Evolutionary conservation across 2,329 filamentous ascomycete species (phyloP), one percentile per base, ranked within the genome.

Genomic region (Neonectria faginata): DNA sequence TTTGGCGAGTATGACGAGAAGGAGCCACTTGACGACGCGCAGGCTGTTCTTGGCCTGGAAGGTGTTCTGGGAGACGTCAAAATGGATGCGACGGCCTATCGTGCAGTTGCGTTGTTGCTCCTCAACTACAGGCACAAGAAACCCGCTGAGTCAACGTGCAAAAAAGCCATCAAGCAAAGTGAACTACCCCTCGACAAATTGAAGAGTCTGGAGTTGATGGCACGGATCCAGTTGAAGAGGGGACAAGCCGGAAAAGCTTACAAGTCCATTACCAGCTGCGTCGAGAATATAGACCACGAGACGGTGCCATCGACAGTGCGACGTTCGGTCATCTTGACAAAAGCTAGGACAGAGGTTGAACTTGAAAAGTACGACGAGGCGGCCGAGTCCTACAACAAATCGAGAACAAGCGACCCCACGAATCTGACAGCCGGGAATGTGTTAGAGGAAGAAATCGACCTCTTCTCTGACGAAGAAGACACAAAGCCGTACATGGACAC

Each of bases 11-110:
- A 42, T 14, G 20, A 42, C 2, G 45, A 53, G 3, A 29, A 67
- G 2, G 60, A 58, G 1, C 39, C 48, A 0, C 48, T 72, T 1
- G 50, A 18, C 11, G 56, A 58, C 16, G 56, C 60, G 2, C 64
- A 55, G 12, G 66, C 47, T 3, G 58, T 65, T 7, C 54, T 75
- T 0, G 74, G 70, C 0, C 45, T 76, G 1, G 50, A 67, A 12
- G 57, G 57, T 1, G 61, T 76, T 0, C 74, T 76, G 22, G 52
- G 52, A 4, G 68, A 75, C 4, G 29, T 72, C 5, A 27, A 67
- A 4, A 33, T 65, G 42, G 60, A 68, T 8, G 55, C 65, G 1
- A 58, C 51, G 2, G 67, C 66, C 1, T 71, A 74, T 39, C 69
- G 69, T 10, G 67, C 64, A 6, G 64, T 74, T 18, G 71, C 70